Conservation (phyloP, 495 filamentous ascomycete species). For the Penicillium coprophilum region DNA sequence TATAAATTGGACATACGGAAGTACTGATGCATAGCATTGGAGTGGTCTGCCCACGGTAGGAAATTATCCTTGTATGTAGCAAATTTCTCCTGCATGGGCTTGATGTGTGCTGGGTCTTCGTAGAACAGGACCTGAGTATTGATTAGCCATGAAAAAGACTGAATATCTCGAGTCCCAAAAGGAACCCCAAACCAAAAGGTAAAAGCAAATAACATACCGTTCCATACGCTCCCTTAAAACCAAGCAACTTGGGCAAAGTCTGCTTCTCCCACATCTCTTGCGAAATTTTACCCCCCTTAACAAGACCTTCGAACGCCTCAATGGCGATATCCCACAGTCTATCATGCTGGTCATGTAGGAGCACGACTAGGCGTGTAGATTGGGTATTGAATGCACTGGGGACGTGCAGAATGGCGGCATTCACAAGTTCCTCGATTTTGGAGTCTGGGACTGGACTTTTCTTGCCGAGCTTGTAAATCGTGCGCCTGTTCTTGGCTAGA, state of each 20-base stretch:
- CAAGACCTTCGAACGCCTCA: conserved; percentile 38
- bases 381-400: conserved; percentile 59
- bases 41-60: conserved; percentile 50
- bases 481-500: conserved; percentile 46
- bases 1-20: conserved; percentile 35
- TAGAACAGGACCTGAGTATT: conserved; percentile 50
- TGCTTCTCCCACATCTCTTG: conserved; percentile 47
- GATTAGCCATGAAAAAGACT: neutral
- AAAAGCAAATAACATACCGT: conserved; percentile 37
- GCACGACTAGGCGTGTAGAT: conserved; percentile 49
- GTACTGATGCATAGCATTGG: conserved; percentile 57
- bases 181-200: neutral
- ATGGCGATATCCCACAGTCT: conserved; percentile 51
- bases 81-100: conserved; percentile 47
- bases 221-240: conserved; percentile 47
- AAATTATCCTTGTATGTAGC: conserved; percentile 45
- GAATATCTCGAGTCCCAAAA: neutral
- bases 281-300: conserved; percentile 34
- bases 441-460: conserved; percentile 48
- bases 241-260: conserved; percentile 45
- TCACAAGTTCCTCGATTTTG: conserved; percentile 51
- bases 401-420: conserved; percentile 44
- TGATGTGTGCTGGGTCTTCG: conserved; percentile 48
- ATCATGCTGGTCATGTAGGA: conserved; percentile 50
- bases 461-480: conserved; percentile 48